A percentile compares a stretch with the other conserved stretches of the same genome.
These are phyloP conservation scores for Acacia crassicarpa DNA, from an alignment of 306 rosid genomes.

Conservation along the genomic window DNA sequence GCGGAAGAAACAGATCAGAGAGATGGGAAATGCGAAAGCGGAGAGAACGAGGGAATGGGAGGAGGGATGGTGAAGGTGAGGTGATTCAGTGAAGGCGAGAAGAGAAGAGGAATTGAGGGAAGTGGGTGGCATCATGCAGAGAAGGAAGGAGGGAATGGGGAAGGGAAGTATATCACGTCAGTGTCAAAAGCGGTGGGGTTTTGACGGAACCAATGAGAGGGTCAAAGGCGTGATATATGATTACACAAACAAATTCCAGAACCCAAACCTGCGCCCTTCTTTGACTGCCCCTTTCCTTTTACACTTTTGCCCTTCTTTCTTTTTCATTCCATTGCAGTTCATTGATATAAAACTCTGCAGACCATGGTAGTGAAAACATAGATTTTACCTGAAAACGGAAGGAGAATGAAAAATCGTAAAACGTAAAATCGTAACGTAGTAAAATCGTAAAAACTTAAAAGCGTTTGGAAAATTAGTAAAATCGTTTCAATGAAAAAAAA, in stretches of 20 bases:
- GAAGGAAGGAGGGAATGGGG: neutral
- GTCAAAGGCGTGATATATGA: constrained; percentile 38
- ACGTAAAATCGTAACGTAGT: too few species aligned
- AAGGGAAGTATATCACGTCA: neutral
- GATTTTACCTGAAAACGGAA: too few species aligned
- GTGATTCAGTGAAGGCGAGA: too few species aligned
- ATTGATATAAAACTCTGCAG: too few species aligned
- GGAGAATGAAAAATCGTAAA: too few species aligned
- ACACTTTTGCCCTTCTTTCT: neutral
- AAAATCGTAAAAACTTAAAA: too few species aligned
- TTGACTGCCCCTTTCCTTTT: constrained; percentile 34
- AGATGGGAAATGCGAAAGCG: constrained; percentile 18
- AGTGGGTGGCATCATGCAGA: neutral
- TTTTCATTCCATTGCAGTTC: too few species aligned
- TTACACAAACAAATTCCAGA: constrained; percentile 26
- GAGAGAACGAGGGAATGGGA: constrained; percentile 15
- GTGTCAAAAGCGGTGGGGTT: neutral
- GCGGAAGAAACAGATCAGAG: constrained; percentile 46
- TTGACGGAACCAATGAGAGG: neutral
- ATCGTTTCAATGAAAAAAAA: too few species aligned
- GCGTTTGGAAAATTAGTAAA: too few species aligned
- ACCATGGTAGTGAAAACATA: too few species aligned
- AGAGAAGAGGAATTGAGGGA: neutral
- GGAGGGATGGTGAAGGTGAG: neutral
- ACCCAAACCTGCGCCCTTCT: neutral